Evolutionary conservation across 441 rosid genomes (phyloP).

Genomic region (Capsella rubella): DNA sequence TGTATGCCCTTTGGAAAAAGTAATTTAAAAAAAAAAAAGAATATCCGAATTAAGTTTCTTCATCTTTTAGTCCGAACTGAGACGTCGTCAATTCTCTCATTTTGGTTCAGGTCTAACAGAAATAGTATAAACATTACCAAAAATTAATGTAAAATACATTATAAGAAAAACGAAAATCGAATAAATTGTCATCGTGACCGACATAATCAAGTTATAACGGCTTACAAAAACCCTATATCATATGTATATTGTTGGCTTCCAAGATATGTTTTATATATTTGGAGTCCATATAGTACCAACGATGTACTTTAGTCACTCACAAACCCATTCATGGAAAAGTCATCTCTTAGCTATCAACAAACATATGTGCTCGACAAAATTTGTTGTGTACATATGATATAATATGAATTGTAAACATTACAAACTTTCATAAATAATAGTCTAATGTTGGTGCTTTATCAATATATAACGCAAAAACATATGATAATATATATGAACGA

Average conservation of each 20-base stretch:
- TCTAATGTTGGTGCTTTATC: neutral
- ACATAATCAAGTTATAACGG: slow-evolving; percentile 14
- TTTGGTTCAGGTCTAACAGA: neutral
- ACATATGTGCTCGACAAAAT: neutral
- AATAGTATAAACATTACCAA: neutral
- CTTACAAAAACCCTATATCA: slow-evolving; percentile 8
- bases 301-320: slow-evolving; percentile 20
- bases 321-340: slow-evolving; percentile 15
- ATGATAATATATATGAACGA: too few species aligned
- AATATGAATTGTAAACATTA: neutral
- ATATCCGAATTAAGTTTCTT: neutral
- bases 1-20: too few species aligned
- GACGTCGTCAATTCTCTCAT: neutral
- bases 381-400: neutral
- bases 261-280: neutral
- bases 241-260: neutral
- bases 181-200: slow-evolving; percentile 4
- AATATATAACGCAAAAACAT: neutral
- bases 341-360: neutral
- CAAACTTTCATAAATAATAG: neutral
- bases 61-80: neutral
- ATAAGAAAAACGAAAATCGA: neutral
- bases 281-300: slow-evolving; percentile 14
- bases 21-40: neutral
- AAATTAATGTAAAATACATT: neutral